phyloP scores from a whole-genome alignment of 495 filamentous ascomycete genomes.

The Usnea hakonensis region DNA sequence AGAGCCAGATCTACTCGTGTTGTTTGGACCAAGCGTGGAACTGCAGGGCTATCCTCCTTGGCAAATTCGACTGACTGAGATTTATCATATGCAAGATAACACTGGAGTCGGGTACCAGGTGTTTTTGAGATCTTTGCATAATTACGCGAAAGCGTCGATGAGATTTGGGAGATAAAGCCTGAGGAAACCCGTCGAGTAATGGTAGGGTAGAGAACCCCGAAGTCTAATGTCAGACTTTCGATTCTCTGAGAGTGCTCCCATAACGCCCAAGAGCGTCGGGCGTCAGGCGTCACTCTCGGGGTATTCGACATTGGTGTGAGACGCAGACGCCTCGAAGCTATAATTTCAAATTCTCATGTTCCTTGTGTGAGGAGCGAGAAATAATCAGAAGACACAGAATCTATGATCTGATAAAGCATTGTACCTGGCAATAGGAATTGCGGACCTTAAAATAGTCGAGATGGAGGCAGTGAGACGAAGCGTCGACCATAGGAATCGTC shows the following conservation, averaged over 20 bases:
- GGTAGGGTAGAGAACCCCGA: background rate
- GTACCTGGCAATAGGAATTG: background rate
- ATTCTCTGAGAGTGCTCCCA: too few relatives aligned
- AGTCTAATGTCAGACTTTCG: background rate
- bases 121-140: constrained; percentile 75
- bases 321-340: background rate
- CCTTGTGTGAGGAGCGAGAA: background rate
- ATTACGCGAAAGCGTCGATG: constrained; percentile 81
- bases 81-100: constrained; percentile 55
- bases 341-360: background rate
- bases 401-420: background rate
- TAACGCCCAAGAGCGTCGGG: background rate
- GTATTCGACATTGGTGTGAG: too few relatives aligned
- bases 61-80: constrained; percentile 92
- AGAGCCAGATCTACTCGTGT: constrained; percentile 82
- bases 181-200: background rate
- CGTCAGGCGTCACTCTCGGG: too few relatives aligned
- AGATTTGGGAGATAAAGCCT: constrained; percentile 62
- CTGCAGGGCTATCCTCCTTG: constrained; percentile 92
- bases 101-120: constrained; percentile 79
- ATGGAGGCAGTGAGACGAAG: background rate
- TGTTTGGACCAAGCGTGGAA: constrained; percentile 74
- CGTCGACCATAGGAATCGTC: background rate
- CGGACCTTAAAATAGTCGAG: background rate
- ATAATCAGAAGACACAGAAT: too few relatives aligned